Base-by-base conservation (phyloP, 257 asterid genomes). In the Solanum bulbocastanum region DNA sequence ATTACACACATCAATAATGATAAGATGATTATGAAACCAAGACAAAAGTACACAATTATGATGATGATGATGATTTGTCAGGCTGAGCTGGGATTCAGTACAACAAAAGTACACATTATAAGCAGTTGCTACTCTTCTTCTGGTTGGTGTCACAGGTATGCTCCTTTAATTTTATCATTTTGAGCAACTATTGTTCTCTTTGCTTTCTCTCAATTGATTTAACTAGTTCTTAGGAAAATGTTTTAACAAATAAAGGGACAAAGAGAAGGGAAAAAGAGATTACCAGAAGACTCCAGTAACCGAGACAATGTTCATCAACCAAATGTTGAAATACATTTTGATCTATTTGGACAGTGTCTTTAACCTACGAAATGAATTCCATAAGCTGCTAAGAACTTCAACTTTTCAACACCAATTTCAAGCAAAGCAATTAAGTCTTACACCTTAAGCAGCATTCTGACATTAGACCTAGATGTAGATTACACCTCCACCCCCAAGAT, bases 261-360 rank as follows among this genome's bases (percentile, higher is more conserved):
- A 35, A 72, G 20, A 72, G 42, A 72, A 72, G 46, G 33, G 20
- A n/a, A 16, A 79, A 27, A 18, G 9, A 15, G 14, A 82, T 75
- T 92, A 96, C 98, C 98, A 96, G 89, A 89, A 95, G 96, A 92
- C 93, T 93, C 98, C 98, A 95, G 89, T 96, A 95, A 8, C 86
- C 65, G 88, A 36, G 88, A 87, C 82, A 82, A 74, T 94, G 96
- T 90, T 96, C 98, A 86, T 87, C 72, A 37, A 90, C 73, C 92
- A 96, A 90, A 91, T 96, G 98, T 86, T 96, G 95, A 83, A 98
- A 91, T 56, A 96, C 98, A 88, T 96, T 96, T 88, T 92, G 90
- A 94, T 96, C 99, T 92, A 96, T 98, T 92, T 94, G 95, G 88
- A 95, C 90, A 75, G 98, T 96, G 91, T 96, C 99, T 91, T 95